Evolutionary conservation across 1,139 yeast species (phyloP).

Genomic region (Hyphopichia fennica): DNA sequence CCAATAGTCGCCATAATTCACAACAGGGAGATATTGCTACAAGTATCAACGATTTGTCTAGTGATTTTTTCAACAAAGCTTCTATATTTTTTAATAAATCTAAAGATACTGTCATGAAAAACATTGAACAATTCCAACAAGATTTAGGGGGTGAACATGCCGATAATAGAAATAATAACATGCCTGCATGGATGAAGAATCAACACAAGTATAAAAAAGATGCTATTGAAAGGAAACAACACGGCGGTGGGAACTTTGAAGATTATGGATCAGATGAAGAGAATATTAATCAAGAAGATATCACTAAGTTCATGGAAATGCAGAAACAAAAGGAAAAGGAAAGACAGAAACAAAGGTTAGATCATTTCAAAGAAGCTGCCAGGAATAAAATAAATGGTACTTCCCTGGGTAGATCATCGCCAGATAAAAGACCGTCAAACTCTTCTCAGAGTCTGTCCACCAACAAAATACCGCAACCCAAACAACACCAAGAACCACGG

Average conservation of each 20-base stretch:
- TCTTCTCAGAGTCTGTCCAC: not conserved
- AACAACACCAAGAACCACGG: not conserved
- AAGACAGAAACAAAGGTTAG: slow-evolving; percentile 27
- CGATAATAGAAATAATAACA: slow-evolving; percentile 28
- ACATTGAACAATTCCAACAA: slow-evolving; percentile 59
- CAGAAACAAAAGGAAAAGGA: slow-evolving; percentile 44
- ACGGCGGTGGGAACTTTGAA: slow-evolving; percentile 31
- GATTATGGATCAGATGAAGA: slow-evolving; percentile 49
- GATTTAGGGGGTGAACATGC: slow-evolving; percentile 19
- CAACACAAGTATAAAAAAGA: slow-evolving; percentile 49
- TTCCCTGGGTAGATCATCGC: slow-evolving; percentile 12
- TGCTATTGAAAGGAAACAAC: slow-evolving; percentile 34
- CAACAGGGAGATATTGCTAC: slow-evolving; percentile 15
- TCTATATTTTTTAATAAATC: slow-evolving; percentile 62
- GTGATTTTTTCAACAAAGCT: slow-evolving; percentile 64
- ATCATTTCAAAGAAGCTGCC: slow-evolving; percentile 19
- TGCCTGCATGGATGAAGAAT: slow-evolving; percentile 81
- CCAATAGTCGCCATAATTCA: not conserved
- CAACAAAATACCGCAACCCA: not conserved
- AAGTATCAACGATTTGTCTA: slow-evolving; percentile 60
- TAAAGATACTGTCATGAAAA: slow-evolving; percentile 60
- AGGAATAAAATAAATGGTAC: slow-evolving; percentile 14
- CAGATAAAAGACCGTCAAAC: slow-evolving; percentile 5
- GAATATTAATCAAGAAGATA: slow-evolving; percentile 44
- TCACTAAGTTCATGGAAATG: slow-evolving; percentile 35